These are phyloP conservation scores for Sporisorium reilianum DNA, from an alignment of 1,284 basidiomycete species.

Conservation along the genomic window DNA sequence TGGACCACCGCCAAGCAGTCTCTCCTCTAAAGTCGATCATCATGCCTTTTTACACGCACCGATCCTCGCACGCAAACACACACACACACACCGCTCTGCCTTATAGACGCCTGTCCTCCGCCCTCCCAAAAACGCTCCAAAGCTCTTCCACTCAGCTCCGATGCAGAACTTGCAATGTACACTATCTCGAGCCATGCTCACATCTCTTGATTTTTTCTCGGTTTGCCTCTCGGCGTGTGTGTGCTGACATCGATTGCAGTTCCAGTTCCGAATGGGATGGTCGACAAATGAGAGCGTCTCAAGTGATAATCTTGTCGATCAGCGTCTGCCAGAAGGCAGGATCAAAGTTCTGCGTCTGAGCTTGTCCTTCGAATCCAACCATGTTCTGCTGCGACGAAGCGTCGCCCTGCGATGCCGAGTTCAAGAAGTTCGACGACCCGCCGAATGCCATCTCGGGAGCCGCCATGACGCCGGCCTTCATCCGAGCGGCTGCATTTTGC, in stretches of 20 bases:
- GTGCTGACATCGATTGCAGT: neutral
- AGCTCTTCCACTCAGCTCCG: neutral
- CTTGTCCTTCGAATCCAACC: conserved; percentile 22
- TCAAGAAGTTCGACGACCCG: neutral
- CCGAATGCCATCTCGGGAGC: neutral
- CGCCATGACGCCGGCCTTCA: conserved; percentile 6
- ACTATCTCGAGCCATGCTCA: conserved; percentile 30
- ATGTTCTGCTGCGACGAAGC: conserved; percentile 14
- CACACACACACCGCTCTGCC: conserved; percentile 46
- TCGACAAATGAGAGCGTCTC: conserved; percentile 5
- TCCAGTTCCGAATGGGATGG: neutral
- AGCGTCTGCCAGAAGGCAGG: conserved; percentile 52
- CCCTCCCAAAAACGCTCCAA: neutral
- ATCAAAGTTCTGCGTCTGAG: conserved; percentile 35
- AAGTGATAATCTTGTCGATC: conserved; percentile 58
- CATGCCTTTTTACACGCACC: too few species aligned
- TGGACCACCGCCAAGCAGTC: conserved; percentile 76
- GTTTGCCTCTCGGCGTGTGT: too few species aligned
- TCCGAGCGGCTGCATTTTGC: conserved; percentile 3
- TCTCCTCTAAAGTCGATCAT: conserved; percentile 37
- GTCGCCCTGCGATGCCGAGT: conserved; percentile 6
- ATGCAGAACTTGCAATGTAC: conserved; percentile 34
- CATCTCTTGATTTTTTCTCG: conserved; percentile 1
- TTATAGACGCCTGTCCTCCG: conserved; percentile 13
- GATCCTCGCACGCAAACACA: too few species aligned